A percentile compares a stretch with the other conserved stretches of the same genome.
Evolutionary conservation across 192 early-diverging fungal genomes (phyloP).

Genomic region (Coemansia sp.): DNA sequence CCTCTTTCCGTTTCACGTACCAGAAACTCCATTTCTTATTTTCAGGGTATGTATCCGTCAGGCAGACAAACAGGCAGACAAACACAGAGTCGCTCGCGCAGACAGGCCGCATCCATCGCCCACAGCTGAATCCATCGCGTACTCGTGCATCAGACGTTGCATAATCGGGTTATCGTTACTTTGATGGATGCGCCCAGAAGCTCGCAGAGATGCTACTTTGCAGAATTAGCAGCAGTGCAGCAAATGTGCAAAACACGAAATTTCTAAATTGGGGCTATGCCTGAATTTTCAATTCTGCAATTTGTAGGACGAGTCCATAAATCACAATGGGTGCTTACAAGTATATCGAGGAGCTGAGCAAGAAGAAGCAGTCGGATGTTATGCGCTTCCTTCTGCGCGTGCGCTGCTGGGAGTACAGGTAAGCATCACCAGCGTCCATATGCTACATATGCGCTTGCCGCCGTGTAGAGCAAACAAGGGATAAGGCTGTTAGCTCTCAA

Average conservation of each 20-base stretch:
- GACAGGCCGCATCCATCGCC: slow-evolving; percentile 3
- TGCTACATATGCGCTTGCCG: no score
- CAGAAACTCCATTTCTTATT: slow-evolving; percentile 18
- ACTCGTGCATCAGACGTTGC: no score
- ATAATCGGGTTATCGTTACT: no score
- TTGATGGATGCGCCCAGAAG: no score
- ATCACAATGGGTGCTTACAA: slow-evolving; percentile 74
- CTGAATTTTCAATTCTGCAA: background rate
- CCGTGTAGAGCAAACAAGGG: no score
- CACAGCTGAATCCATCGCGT: slow-evolving; percentile 3
- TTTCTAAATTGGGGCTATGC: background rate
- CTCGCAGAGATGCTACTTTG: no score
- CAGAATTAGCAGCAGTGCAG: no score
- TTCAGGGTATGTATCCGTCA: slow-evolving; percentile 10
- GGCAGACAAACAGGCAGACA: background rate
- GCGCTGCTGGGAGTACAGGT: slow-evolving; percentile 96
- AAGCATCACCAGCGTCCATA: slow-evolving; percentile 8
- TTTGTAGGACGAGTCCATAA: slow-evolving; percentile 33
- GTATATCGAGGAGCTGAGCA: slow-evolving; percentile 92
- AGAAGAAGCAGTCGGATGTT: slow-evolving; percentile 99
- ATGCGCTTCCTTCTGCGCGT: slow-evolving; percentile 98
- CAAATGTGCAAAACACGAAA: slow-evolving; percentile 2
- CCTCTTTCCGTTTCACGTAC: slow-evolving; percentile 33
- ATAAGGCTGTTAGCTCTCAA: slow-evolving; percentile 13
- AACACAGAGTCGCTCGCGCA: no score